A percentile compares a stretch with the other conserved stretches of the same genome.
These are phyloP conservation scores for Oemleria cerasiformis DNA, from an alignment of 306 rosid species.

Conservation along the genomic window DNA sequence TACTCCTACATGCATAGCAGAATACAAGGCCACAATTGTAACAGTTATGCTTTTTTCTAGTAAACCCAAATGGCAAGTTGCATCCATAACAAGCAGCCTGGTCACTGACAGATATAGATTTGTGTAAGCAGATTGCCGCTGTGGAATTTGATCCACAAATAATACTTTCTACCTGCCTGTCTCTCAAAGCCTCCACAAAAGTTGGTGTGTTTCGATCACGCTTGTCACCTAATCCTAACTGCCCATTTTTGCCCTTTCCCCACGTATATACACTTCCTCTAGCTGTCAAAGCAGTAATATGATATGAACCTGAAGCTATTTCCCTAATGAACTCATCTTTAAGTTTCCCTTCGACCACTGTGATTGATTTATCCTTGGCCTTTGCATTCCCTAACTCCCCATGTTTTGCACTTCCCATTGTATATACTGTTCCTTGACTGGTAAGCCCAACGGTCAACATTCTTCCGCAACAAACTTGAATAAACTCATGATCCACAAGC, in stretches of 20 bases:
- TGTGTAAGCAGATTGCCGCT: constrained; percentile 77
- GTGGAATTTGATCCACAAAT: constrained; percentile 71
- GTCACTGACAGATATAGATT: constrained; percentile 60
- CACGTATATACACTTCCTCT: constrained; percentile 63
- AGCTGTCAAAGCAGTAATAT: constrained; percentile 68
- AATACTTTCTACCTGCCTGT: constrained; percentile 61
- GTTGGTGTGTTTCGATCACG: constrained; percentile 61
- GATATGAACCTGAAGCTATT: constrained; percentile 67
- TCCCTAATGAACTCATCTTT: constrained; percentile 71
- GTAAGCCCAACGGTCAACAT: constrained; percentile 73
- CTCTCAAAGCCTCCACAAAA: constrained; percentile 60
- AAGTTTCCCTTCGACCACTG: constrained; percentile 64
- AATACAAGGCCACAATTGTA: constrained; percentile 78
- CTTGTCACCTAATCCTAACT: constrained; percentile 70
- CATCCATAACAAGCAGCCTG: constrained; percentile 75
- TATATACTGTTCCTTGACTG: constrained; percentile 60
- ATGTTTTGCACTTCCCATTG: constrained; percentile 62
- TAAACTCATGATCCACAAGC: constrained; percentile 70
- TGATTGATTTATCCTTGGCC: constrained; percentile 49
- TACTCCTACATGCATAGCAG: constrained; percentile 63
- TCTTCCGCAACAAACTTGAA: constrained; percentile 84
- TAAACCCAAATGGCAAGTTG: constrained; percentile 70
- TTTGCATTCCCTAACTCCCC: constrained; percentile 77
- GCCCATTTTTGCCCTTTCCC: constrained; percentile 77
- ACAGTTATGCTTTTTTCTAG: constrained; percentile 82